phyloP scores from a whole-genome alignment of 495 filamentous ascomycete species.

The Rhypophila decipiens region DNA sequence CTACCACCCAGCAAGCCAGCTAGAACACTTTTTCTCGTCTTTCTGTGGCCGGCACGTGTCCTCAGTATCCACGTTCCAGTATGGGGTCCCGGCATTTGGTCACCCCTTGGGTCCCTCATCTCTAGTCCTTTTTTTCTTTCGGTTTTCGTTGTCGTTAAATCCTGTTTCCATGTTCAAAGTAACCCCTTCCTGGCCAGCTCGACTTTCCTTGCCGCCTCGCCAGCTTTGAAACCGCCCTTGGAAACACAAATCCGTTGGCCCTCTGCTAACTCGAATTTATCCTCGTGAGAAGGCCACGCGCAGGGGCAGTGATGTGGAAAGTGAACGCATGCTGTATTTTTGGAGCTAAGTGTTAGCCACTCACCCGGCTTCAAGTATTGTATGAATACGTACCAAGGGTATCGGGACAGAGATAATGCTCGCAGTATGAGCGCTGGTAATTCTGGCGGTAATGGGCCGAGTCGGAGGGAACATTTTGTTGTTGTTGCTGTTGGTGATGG shows the following conservation, averaged over 20 bases:
- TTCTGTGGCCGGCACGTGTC: no score
- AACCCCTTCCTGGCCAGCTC: constrained; percentile 79
- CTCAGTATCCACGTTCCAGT: no score
- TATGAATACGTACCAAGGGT: constrained; percentile 52
- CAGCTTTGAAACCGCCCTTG: constrained; percentile 71
- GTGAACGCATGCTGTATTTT: constrained; percentile 63
- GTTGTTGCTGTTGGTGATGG: constrained; percentile 49
- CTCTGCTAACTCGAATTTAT: constrained; percentile 82
- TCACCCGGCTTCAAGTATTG: not conserved
- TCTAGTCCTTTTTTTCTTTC: no score
- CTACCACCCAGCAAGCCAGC: no score
- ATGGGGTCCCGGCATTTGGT: no score
- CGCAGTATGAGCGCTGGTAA: constrained; percentile 66
- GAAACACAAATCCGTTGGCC: constrained; percentile 75
- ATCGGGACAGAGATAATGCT: constrained; percentile 85
- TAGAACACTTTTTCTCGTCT: no score
- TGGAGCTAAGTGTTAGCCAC: not conserved
- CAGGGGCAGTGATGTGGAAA: constrained; percentile 95
- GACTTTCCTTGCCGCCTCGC: constrained; percentile 69
- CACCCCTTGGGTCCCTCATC: no score
- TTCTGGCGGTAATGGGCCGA: constrained; percentile 66
- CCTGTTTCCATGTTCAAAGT: no score
- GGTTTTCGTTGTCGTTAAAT: no score
- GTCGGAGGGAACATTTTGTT: constrained; percentile 74
- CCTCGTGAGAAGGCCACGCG: constrained; percentile 69